Conservation (phyloP, 2,329 filamentous ascomycete genomes). For the Aspergillus sojae region DNA sequence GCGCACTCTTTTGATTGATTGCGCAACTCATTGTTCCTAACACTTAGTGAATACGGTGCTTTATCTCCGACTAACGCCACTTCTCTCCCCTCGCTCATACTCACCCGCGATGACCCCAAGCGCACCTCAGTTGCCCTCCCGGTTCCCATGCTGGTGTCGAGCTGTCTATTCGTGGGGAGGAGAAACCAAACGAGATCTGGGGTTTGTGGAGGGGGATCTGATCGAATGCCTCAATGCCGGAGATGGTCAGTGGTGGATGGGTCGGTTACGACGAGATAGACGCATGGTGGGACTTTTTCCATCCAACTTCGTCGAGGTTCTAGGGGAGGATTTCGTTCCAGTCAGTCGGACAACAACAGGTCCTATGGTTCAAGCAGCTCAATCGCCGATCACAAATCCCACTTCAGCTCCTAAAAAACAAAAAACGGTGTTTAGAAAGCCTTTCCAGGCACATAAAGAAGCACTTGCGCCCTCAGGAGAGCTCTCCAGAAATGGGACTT, state of each 20-base stretch:
- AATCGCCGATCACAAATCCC: constrained; percentile 44
- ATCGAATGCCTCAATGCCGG: constrained; percentile 98
- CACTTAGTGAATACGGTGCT: not conserved
- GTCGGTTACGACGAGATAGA: constrained; percentile 83
- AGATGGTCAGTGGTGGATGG: constrained; percentile 98
- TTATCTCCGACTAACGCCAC: not conserved
- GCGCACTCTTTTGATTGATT: constrained; percentile 1
- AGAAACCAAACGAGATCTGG: constrained; percentile 92
- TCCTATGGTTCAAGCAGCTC: constrained; percentile 58
- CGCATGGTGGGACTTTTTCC: constrained; percentile 91
- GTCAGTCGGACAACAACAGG: constrained; percentile 51
- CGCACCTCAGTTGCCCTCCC: constrained; percentile 64
- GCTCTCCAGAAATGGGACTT: constrained; percentile 32
- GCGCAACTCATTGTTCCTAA: not conserved
- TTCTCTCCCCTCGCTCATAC: not conserved
- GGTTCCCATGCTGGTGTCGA: constrained; percentile 89
- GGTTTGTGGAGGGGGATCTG: constrained; percentile 95
- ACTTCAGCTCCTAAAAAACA: constrained; percentile 59
- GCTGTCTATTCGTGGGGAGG: constrained; percentile 93
- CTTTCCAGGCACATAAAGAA: constrained; percentile 64
- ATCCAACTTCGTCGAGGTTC: constrained; percentile 93
- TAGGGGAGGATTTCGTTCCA: constrained; percentile 83
- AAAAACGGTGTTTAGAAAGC: constrained; percentile 64
- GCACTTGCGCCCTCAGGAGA: constrained; percentile 45
- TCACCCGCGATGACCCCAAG: constrained; percentile 46